Base-by-base conservation (phyloP, 2,329 filamentous ascomycete genomes). In the Scedosporium minutisporum region DNA sequence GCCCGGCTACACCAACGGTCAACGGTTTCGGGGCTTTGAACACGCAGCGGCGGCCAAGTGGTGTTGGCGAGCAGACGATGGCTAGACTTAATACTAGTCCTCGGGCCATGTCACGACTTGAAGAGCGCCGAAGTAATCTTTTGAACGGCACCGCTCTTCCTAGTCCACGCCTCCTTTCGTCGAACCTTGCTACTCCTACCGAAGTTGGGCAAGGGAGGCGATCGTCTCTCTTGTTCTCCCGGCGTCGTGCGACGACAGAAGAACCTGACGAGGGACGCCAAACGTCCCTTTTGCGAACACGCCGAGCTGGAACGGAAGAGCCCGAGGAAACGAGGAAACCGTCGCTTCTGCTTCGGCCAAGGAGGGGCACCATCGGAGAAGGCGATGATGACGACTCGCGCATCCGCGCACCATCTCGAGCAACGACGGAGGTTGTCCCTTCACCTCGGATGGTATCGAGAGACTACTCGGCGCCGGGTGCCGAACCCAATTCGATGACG, bases 381-480 rank as follows among this genome's bases (percentile, higher is more conserved):
- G 77, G 10, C 10, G 33, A 82, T 1, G 79, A 81, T 10, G 80
- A 83, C 1, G 79, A 81, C 44, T 64, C 69, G n/a, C 75, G 77
- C 38, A 78, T 82, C 65, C 79, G 82, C n/a, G 77, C 80, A 2
- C 83, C 84, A 1, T 86, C 85, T 3, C 77, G 86, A 25, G 83
- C 84, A 3, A 73, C 76, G 42, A 87, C 84, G 0, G 85, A 88
- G 64, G 76, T 80, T 61, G 78, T 75, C 29, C 68, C 72, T 65
- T 64, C 74, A 67, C 65, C 68, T 68, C 63, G 68, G 65, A 62
- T 70, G 18, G 68, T 65, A 18, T 65, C 72, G 3, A 75, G 78
- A 53, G 78, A 81, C 38, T 78, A 74, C 67, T 72, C 51, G 63
- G 64, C 44, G 63, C 65, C n/a, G 63, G 68, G 14, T 68, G 69